Conservation (phyloP, 1,284 basidiomycete genomes). For the Ustilago sp. region DNA sequence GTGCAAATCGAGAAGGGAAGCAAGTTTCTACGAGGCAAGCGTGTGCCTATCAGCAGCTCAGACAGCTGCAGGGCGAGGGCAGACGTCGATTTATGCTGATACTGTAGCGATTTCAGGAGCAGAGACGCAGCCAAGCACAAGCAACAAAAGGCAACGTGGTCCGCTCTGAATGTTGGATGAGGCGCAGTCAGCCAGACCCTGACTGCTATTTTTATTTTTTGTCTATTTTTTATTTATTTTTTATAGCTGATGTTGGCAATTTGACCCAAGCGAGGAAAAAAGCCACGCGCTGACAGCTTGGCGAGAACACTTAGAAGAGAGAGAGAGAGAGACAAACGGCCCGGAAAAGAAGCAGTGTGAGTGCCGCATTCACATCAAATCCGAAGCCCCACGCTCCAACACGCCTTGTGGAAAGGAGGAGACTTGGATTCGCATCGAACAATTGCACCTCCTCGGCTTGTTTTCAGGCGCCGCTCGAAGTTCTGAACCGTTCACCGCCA, state of each 20-base stretch:
- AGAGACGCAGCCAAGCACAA: conserved; percentile 1
- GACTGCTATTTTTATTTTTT: not conserved
- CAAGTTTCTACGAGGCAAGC: not conserved
- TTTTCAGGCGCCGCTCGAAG: too few species aligned
- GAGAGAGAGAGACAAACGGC: too few species aligned
- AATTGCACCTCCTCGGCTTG: too few species aligned
- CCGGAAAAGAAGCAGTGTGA: too few species aligned
- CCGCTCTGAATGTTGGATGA: not conserved
- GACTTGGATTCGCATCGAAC: too few species aligned
- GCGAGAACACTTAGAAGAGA: not conserved
- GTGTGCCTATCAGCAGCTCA: not conserved
- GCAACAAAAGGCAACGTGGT: conserved; percentile 5
- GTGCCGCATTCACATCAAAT: too few species aligned
- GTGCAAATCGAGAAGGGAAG: not conserved
- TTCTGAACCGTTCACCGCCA: too few species aligned
- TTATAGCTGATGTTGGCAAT: not conserved
- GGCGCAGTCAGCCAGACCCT: conserved; percentile 4
- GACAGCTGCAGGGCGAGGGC: not conserved
- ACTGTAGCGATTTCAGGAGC: not conserved
- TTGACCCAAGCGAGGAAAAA: conserved; percentile 3
- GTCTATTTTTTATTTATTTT: not conserved
- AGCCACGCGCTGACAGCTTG: conserved; percentile 8
- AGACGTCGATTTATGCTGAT: not conserved
- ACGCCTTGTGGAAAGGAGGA: too few species aligned
- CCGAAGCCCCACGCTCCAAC: too few species aligned